phyloP scores from a whole-genome alignment of 1,139 yeast species.

The Candida anutae region DNA sequence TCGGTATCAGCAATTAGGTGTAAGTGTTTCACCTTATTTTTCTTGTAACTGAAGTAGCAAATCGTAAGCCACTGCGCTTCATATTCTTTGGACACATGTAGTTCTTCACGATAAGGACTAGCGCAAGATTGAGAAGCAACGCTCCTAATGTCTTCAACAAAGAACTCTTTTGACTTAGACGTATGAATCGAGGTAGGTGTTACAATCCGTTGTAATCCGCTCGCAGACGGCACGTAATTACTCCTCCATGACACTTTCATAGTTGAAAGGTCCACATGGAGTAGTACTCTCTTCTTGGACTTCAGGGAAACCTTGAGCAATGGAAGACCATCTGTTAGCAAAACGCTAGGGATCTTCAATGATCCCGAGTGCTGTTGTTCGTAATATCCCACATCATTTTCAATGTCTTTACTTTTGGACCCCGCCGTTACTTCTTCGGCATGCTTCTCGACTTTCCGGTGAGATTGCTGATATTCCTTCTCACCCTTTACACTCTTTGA shows the following conservation, averaged over 20 bases:
- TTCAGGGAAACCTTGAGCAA: slow-evolving; percentile 62
- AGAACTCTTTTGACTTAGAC: slow-evolving; percentile 35
- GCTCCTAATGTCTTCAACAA: slow-evolving; percentile 66
- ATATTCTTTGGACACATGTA: slow-evolving; percentile 60
- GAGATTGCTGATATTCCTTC: background rate
- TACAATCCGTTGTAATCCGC: slow-evolving; percentile 7
- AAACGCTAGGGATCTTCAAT: background rate
- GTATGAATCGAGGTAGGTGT: slow-evolving; percentile 19
- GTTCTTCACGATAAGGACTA: slow-evolving; percentile 74
- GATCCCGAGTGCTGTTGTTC: background rate
- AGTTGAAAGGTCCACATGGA: slow-evolving; percentile 24
- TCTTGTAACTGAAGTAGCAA: slow-evolving; percentile 54
- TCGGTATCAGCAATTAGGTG: slow-evolving; percentile 70
- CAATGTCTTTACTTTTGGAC: background rate
- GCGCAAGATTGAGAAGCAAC: slow-evolving; percentile 67
- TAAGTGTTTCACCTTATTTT: slow-evolving; percentile 48
- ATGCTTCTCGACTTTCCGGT: background rate
- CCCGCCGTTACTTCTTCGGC: background rate
- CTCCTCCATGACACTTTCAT: slow-evolving; percentile 42
- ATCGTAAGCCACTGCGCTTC: slow-evolving; percentile 74
- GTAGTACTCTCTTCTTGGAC: slow-evolving; percentile 46
- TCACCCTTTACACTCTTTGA: background rate
- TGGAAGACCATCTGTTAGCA: slow-evolving; percentile 33
- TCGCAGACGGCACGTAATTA: slow-evolving; percentile 9
- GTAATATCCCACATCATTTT: background rate